Evolutionary conservation across 2,329 filamentous ascomycete species (phyloP), one percentile per base, ranked within the genome.

Genomic region (Aspergillus sp.): DNA sequence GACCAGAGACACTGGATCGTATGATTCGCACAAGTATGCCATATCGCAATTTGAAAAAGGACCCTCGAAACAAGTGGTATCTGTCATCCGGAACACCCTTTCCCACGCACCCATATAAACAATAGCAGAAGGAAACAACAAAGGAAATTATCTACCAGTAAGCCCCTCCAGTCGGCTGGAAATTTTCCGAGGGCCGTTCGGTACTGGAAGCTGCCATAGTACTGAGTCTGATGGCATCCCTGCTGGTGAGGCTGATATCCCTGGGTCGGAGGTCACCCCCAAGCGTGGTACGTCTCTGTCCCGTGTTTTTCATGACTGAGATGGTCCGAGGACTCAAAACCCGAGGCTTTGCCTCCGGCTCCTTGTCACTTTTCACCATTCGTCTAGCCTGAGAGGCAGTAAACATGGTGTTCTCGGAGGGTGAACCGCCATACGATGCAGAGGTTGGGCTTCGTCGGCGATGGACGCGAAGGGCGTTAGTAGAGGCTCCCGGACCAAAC

Each of bases 341-440:
- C 47, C 74, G 78, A 35, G 68, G 67, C 49, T 76, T 76, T 57
- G 70, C 72, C 12, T 78, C 75, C 42, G 73, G 70, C 38, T 79
- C 78, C 54, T 78, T 79, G 30, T 81, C 77, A 42, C 73, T 76
- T 59, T 77, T 81, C 35, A 81, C 78, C 79, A 86, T 84, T 9
- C 83, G 73, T 39, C 83, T 73, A 28, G 82, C 81, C 51, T 84
- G 81, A 46, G 77, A 75, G 27, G 81, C 79, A 0, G 80, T 83
- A 63, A 85, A 85, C 63, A 83, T 72, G 5, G 70, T 68, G 48
- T 76, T 78, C 53, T 81, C 77, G 44, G 71, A 76, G 1, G 79
- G 77, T 9, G 80, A 77, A 45, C 75, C 78, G 9, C 71, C 65
- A 19, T 73, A 65, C 4, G 68, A 64, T 42, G 69, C 68, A 19